Conservation (phyloP, 108 stramenopile species). For the Discostella pseudostelligera region DNA sequence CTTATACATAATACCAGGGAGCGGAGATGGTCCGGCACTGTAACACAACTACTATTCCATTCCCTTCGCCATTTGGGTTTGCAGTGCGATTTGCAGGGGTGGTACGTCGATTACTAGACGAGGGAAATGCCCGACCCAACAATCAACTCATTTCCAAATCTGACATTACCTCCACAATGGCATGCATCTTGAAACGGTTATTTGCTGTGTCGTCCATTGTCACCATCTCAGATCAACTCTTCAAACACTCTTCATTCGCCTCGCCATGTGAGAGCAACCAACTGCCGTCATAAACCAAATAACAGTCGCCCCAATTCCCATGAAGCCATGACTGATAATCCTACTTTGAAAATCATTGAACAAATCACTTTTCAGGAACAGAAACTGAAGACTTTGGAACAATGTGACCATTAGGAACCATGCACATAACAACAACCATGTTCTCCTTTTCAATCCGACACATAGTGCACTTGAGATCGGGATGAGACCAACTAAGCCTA, state of each 20-base stretch:
- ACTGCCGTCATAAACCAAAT: slow-evolving; percentile 39
- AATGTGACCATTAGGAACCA: slow-evolving; percentile 28
- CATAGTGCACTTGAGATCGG: slow-evolving; percentile 32
- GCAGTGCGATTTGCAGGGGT: no score
- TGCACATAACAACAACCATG: slow-evolving; percentile 11
- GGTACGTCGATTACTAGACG: no score
- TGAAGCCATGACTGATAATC: slow-evolving; percentile 13
- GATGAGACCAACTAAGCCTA: slow-evolving; percentile 27
- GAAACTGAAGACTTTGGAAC: slow-evolving; percentile 42
- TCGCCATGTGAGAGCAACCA: slow-evolving; percentile 27
- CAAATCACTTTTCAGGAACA: slow-evolving; percentile 32
- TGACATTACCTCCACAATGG: no score
- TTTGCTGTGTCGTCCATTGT: no score
- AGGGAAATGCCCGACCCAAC: no score
- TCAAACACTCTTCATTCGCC: neutral
- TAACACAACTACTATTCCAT: no score
- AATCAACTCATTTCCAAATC: no score
- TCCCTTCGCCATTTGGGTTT: no score
- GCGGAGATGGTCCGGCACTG: no score
- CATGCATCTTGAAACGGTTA: no score
- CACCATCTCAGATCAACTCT: no score
- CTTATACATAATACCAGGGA: no score
- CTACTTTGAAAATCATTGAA: slow-evolving; percentile 29
- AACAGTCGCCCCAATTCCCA: slow-evolving; percentile 31
- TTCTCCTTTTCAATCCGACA: slow-evolving; percentile 30